These are phyloP conservation scores for Diplodia scrobiculata DNA, from an alignment of 2,329 filamentous ascomycete genomes.

Conservation along the genomic window DNA sequence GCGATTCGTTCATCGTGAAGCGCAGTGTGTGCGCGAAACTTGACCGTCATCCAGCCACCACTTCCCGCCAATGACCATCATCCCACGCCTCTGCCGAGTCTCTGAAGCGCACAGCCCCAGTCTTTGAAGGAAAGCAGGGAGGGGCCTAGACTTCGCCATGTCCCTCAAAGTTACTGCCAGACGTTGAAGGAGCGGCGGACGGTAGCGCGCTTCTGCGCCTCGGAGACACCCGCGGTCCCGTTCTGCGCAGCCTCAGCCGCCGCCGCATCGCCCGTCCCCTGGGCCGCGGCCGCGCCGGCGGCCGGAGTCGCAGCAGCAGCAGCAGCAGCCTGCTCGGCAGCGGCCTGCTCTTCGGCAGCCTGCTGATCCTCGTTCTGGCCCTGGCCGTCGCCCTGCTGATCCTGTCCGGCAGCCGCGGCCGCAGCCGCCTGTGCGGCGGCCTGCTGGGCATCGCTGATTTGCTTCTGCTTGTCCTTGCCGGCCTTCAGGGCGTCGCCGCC, in stretches of 20 bases:
- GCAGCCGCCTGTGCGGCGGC: conserved; percentile 4
- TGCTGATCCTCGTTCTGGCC: not conserved
- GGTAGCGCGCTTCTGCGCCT: conserved; percentile 7
- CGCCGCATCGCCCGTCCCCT: conserved; percentile 2
- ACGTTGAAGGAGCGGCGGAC: conserved; percentile 4
- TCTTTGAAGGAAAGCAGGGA: too few relatives aligned
- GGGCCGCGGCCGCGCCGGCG: not conserved
- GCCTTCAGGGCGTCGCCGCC: conserved; percentile 6
- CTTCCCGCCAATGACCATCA: not conserved
- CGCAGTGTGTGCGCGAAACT: not conserved
- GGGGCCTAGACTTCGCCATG: not conserved
- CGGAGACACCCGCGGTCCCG: conserved; percentile 2
- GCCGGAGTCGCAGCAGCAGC: conserved; percentile 3
- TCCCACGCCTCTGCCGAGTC: not conserved
- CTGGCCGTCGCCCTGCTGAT: not conserved
- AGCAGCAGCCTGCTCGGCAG: conserved; percentile 5
- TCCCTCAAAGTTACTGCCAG: not conserved
- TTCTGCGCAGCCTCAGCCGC: conserved; percentile 12
- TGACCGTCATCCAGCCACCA: conserved; percentile 1
- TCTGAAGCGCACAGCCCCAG: not conserved
- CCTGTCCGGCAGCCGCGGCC: conserved; percentile 3
- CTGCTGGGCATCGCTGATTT: not conserved
- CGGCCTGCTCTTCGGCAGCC: not conserved
- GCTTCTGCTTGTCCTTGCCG: conserved; percentile 7
- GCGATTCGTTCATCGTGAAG: not conserved